Conservation (phyloP, 305 asterid genomes). For the Fraxinus baroniana region DNA sequence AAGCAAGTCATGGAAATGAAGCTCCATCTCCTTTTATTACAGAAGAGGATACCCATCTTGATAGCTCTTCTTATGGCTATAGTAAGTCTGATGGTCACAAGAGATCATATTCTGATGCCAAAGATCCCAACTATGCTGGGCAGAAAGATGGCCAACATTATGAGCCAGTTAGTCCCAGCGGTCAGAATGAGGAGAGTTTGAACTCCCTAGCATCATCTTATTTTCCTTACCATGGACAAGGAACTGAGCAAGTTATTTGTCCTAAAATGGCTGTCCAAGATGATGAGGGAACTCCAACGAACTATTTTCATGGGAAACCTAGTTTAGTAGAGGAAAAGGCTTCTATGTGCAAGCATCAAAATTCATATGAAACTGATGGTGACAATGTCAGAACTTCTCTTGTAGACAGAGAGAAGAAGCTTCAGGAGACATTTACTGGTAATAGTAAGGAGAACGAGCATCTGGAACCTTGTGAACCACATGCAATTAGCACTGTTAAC, state of each 20-base stretch:
- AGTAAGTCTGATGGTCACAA: neutral
- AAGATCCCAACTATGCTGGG: slow-evolving; percentile 17
- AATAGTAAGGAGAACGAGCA: slow-evolving; percentile 17
- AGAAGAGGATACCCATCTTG: slow-evolving; percentile 21
- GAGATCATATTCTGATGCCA: slow-evolving; percentile 16
- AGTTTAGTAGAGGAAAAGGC: slow-evolving; percentile 22
- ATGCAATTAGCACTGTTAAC: slow-evolving; percentile 19
- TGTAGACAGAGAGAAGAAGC: neutral
- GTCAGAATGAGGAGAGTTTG: slow-evolving; percentile 22
- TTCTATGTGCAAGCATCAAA: slow-evolving; percentile 10
- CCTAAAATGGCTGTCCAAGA: slow-evolving; percentile 18
- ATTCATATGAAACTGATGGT: slow-evolving; percentile 20
- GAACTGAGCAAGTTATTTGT: slow-evolving; percentile 19
- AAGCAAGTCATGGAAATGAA: slow-evolving; percentile 26
- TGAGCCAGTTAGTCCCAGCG: slow-evolving; percentile 33
- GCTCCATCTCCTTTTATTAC: slow-evolving; percentile 22
- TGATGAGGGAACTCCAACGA: slow-evolving; percentile 21
- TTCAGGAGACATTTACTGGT: slow-evolving; percentile 14
- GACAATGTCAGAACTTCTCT: slow-evolving; percentile 7
- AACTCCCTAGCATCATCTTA: slow-evolving; percentile 19
- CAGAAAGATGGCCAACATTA: slow-evolving; percentile 16
- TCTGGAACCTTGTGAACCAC: slow-evolving; percentile 16
- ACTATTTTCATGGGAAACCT: slow-evolving; percentile 18
- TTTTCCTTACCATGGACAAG: slow-evolving; percentile 17
- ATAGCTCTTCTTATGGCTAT: slow-evolving; percentile 20